Evolutionary conservation across 2,329 filamentous ascomycete genomes (phyloP), one percentile per base, ranked within the genome.

Genomic region (Penicillium sp.): DNA sequence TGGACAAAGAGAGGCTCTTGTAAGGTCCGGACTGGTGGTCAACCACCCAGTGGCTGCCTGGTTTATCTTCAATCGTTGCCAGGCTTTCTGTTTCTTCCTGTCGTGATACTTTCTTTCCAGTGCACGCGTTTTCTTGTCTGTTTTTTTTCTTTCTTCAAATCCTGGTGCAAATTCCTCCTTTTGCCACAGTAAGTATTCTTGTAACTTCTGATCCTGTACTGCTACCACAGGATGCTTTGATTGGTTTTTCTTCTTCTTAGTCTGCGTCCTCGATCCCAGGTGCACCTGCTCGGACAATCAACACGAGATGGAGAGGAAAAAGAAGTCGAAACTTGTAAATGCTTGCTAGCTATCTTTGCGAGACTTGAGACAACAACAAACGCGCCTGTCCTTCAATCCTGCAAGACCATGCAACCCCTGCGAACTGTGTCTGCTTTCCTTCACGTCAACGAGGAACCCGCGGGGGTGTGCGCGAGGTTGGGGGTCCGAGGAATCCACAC

Each of bases 291-390:
- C 70, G 70, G 64, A 70, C 66, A 60, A 68, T 67, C 70, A 70
- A 70, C 61, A 65, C 60, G 68, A 73, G 69, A 71, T 71, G 70
- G 69, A 74, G 70, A 71, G 63, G 69, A 71, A 67, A 70, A 71
- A 62, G 22, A 67, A 70, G 72, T 70, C 73, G 69, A 64, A 75
- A 74, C 67, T 75, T 76, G 73, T 77, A 75, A 77, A 78, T 78
- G 75, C 71, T 78, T 77, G 74, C 76, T 79, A 78, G 75, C 76
- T 78, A 78, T 73, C 69, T 75, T 74, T 65, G 73, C 71, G 73
- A 73, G 71, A 74, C 65, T 70, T 68, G 70, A 74, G 68, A 74
- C 69, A 74, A 74, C 68, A 73, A 73, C 66, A 76, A 67, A 71
- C 70, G 70, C 67, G 67, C 71, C 65, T 67, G 63, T 64, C 65